Evolutionary conservation across 345 rosid genomes (phyloP).

Genomic region (Syzygium jambos): DNA sequence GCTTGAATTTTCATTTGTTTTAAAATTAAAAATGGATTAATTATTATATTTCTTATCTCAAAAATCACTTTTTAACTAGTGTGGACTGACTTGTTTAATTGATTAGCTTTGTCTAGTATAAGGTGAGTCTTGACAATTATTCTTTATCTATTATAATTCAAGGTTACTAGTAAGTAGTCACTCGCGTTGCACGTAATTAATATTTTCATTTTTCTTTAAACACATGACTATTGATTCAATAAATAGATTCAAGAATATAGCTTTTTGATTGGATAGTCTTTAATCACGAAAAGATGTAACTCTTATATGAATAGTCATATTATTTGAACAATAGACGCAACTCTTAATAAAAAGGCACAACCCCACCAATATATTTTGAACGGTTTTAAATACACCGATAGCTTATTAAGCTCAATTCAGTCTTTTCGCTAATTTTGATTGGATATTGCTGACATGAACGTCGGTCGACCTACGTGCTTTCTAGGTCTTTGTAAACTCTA

Average conservation of each 20-base stretch:
- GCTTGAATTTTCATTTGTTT: neutral
- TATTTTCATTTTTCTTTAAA: neutral
- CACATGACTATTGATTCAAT: neutral
- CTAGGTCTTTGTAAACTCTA: neutral
- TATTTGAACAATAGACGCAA: neutral
- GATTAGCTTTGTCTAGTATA: neutral
- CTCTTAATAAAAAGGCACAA: neutral
- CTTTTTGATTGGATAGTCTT: neutral
- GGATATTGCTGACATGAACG: too few species aligned
- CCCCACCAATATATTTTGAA: neutral
- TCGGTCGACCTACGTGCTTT: neutral
- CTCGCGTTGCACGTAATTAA: neutral
- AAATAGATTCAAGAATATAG: neutral
- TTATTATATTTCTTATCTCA: neutral
- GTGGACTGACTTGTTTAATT: neutral
- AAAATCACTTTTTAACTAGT: neutral
- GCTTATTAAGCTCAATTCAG: neutral
- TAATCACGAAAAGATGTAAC: neutral
- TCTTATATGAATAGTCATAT: neutral
- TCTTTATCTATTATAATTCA: neutral
- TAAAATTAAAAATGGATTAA: neutral
- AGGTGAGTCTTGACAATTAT: neutral
- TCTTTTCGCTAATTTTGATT: too few species aligned
- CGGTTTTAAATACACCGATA: neutral
- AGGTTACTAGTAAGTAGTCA: accelerated